phyloP scores from a whole-genome alignment of 495 filamentous ascomycete genomes.

The Haplographium delicatum region DNA sequence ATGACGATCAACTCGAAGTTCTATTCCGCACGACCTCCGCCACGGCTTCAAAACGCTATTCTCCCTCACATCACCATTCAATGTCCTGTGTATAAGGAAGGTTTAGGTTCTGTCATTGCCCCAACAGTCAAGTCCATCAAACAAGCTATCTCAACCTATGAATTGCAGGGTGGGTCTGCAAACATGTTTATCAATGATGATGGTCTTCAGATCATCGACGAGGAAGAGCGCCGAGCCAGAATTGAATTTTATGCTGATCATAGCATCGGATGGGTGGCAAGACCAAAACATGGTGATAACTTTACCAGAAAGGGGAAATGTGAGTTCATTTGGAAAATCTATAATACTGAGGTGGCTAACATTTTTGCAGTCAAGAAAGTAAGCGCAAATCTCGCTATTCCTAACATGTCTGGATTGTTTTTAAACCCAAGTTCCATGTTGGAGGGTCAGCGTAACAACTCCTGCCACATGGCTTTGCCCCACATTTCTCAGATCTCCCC shows the following conservation, averaged over 20 bases:
- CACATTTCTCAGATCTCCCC: background rate
- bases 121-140: constrained; percentile 68
- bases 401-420: too few relatives aligned
- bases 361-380: constrained; percentile 24
- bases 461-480: too few relatives aligned
- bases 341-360: constrained; percentile 10
- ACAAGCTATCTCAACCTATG: constrained; percentile 70
- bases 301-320: constrained; percentile 55
- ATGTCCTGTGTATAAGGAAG: constrained; percentile 71
- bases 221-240: constrained; percentile 59
- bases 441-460: too few relatives aligned
- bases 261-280: constrained; percentile 75
- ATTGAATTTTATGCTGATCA: constrained; percentile 67
- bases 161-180: constrained; percentile 72
- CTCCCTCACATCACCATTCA: constrained; percentile 69
- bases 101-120: constrained; percentile 56
- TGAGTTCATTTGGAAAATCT: constrained; percentile 8
- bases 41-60: constrained; percentile 42
- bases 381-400: constrained; percentile 8
- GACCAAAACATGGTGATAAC: constrained; percentile 60
- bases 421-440: too few relatives aligned
- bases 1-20: constrained; percentile 71
- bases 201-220: constrained; percentile 63
- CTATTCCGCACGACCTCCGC: constrained; percentile 63
- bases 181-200: constrained; percentile 82